These are phyloP conservation scores for Schwanniomyces sp. DNA, from an alignment of 805 yeast genomes.

Conservation along the genomic window DNA sequence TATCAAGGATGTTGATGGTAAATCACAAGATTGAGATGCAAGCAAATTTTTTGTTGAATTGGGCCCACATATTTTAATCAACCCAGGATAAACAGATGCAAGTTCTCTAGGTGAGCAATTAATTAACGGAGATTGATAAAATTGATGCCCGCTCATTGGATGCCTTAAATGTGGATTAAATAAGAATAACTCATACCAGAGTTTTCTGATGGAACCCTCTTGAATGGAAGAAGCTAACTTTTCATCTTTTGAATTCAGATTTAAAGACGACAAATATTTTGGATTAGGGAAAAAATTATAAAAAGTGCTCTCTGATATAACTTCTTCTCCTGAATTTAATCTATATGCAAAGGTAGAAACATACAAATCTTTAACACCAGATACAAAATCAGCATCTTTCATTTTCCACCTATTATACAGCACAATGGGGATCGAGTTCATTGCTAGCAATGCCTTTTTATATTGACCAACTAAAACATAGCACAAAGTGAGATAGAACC, in stretches of 20 bases:
- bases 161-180: conserved; percentile 31
- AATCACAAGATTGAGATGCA: conserved; percentile 32
- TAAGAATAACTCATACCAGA: conserved; percentile 33
- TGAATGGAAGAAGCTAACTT: conserved; percentile 5
- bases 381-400: conserved; percentile 15
- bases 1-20: conserved; percentile 23
- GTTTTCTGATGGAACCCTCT: conserved; percentile 26
- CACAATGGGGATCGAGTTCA: conserved; percentile 77
- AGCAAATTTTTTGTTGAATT: conserved; percentile 22
- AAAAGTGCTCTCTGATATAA: conserved; percentile 28
- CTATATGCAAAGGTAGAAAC: conserved; percentile 18
- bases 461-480: conserved; percentile 58
- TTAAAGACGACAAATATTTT: conserved; percentile 1
- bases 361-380: conserved; percentile 27
- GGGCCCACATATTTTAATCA: conserved; percentile 28
- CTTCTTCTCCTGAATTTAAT: conserved; percentile 17
- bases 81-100: conserved; percentile 31
- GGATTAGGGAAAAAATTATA: conserved; percentile 29
- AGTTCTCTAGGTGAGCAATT: conserved; percentile 32
- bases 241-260: background rate
- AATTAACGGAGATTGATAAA: conserved; percentile 35
- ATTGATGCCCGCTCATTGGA: conserved; percentile 34
- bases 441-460: conserved; percentile 59
- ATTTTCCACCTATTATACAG: conserved; percentile 41
- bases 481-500: conserved; percentile 65